Percentiles rank a stretch among this genome's conserved stretches.
Evolutionary conservation across 2,329 filamentous ascomycete genomes (phyloP).

Genomic region (Aureobasidium zeae): DNA sequence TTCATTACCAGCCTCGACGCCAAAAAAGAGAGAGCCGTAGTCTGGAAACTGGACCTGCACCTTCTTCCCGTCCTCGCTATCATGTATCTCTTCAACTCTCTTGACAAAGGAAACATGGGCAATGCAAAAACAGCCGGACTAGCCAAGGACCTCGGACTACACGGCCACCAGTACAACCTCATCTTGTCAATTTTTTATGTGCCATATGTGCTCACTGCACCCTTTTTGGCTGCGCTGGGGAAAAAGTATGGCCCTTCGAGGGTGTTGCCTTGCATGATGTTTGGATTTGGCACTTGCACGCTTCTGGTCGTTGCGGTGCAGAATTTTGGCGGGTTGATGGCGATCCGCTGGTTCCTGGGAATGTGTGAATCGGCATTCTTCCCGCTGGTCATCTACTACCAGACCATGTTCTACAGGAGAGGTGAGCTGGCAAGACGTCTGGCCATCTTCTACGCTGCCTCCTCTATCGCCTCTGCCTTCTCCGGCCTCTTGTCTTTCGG

Average conservation of each 20-base stretch:
- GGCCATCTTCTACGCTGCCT: constrained; percentile 67
- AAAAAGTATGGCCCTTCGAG: constrained; percentile 58
- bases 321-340: constrained; percentile 58
- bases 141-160: constrained; percentile 50
- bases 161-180: constrained; percentile 56
- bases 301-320: constrained; percentile 47
- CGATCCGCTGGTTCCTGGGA: constrained; percentile 61
- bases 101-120: constrained; percentile 37
- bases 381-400: constrained; percentile 57
- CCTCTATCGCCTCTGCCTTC: constrained; percentile 63
- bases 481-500: constrained; percentile 51
- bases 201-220: constrained; percentile 62
- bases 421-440: constrained; percentile 61
- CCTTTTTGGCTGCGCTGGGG: constrained; percentile 55
- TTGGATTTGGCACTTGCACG: constrained; percentile 56
- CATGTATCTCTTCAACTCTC: constrained; percentile 51
- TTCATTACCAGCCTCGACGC: constrained; percentile 31
- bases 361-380: constrained; percentile 57
- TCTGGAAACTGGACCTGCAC: constrained; percentile 46
- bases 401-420: constrained; percentile 56
- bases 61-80: constrained; percentile 50
- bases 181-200: constrained; percentile 66
- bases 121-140: constrained; percentile 39
- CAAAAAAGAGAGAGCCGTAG: constrained; percentile 40
- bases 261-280: constrained; percentile 60